Evolutionary conservation across 805 yeast genomes (phyloP).

Genomic region (Candida easanensis): DNA sequence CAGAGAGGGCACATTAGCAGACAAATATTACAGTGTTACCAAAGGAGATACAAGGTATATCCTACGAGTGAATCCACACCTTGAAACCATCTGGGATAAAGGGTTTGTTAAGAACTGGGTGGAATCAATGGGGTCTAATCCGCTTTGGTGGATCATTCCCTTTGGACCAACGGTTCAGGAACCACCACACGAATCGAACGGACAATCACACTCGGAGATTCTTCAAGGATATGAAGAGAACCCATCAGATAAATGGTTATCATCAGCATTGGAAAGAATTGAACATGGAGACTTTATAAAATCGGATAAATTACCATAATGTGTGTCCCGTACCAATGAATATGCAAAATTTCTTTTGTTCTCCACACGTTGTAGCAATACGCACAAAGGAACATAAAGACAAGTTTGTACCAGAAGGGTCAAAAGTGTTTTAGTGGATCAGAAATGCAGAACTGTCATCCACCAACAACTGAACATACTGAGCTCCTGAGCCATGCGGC

Average conservation of each 20-base stretch:
- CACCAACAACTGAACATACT: background rate
- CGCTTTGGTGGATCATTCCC: slow-evolving; percentile 32
- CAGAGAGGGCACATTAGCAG: slow-evolving; percentile 18
- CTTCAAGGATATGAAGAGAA: slow-evolving; percentile 10
- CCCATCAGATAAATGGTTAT: slow-evolving; percentile 20
- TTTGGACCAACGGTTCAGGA: slow-evolving; percentile 15
- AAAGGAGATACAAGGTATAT: slow-evolving; percentile 41
- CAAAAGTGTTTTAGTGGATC: background rate
- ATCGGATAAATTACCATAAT: slow-evolving; percentile 4
- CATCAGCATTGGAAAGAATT: slow-evolving; percentile 24
- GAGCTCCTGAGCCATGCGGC: background rate
- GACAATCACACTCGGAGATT: slow-evolving; percentile 1
- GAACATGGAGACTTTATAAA: slow-evolving; percentile 26
- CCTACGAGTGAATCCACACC: slow-evolving; percentile 27
- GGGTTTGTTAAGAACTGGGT: slow-evolving; percentile 25
- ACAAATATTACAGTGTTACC: slow-evolving; percentile 27
- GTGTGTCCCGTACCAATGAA: background rate
- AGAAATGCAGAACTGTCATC: background rate
- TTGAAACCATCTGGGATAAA: slow-evolving; percentile 21
- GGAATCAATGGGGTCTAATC: slow-evolving; percentile 30
- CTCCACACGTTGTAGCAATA: background rate
- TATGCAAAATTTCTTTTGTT: background rate
- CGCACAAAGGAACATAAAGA: too few relatives aligned
- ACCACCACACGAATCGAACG: slow-evolving; percentile 1
- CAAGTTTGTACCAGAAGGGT: background rate